Evolutionary conservation across 441 rosid genomes (phyloP).

Genomic region (Gossypium gossypioides): DNA sequence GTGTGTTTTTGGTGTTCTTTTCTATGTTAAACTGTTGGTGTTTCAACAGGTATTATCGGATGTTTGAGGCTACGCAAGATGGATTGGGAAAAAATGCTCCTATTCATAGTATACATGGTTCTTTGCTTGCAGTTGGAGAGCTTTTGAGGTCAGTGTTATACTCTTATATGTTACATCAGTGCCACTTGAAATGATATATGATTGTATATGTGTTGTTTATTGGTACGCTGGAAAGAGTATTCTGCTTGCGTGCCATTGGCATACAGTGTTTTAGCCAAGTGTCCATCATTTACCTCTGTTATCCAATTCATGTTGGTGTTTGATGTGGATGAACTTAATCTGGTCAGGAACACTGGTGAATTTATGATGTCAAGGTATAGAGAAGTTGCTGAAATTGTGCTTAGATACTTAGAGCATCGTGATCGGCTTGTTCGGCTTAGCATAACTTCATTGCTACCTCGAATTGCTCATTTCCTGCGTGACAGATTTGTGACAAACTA

Average conservation of each 20-base stretch:
- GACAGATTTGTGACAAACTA: constrained; percentile 97
- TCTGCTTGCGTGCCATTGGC: not conserved
- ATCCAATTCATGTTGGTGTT: constrained; percentile 7
- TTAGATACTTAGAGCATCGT: constrained; percentile 85
- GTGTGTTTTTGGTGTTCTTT: constrained; percentile 5
- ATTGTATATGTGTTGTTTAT: not conserved
- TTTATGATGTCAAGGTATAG: constrained; percentile 99
- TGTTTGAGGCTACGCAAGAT: constrained; percentile 99
- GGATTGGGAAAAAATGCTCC: constrained; percentile 95
- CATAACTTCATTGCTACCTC: constrained; percentile 95
- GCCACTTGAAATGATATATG: not conserved
- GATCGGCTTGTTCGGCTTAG: constrained; percentile 99
- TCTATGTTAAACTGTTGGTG: not conserved
- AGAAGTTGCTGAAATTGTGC: constrained; percentile 97
- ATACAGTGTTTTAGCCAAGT: not conserved
- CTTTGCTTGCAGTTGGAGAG: constrained; percentile 98
- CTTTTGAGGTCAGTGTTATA: constrained; percentile 61
- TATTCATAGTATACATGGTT: constrained; percentile 96
- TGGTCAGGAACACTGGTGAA: constrained; percentile 95
- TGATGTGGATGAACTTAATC: constrained; percentile 19
- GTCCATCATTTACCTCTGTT: not conserved
- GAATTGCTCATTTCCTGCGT: constrained; percentile 97
- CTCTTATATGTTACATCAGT: not conserved
- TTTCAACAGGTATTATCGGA: constrained; percentile 71
- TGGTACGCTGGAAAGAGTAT: not conserved